Percentiles rank a stretch among this genome's conserved stretches.
These are phyloP conservation scores for Euphorbia schlechtendalii DNA, from an alignment of 441 rosid species.

Conservation along the genomic window DNA sequence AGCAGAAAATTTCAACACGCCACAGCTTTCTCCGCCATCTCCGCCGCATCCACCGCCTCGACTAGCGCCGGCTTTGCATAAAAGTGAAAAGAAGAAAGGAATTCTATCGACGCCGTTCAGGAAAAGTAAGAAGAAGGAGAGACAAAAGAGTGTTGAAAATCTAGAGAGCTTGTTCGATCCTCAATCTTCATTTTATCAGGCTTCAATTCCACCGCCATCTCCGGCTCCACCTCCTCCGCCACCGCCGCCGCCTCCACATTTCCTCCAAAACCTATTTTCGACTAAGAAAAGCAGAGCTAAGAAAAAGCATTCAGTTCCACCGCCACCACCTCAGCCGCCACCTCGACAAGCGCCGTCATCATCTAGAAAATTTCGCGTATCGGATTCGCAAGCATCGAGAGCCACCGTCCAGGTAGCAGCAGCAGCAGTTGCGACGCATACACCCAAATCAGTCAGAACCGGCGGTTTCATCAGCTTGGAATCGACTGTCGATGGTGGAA, in stretches of 20 bases:
- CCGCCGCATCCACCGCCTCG: slow-evolving; percentile 34
- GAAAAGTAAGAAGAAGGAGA: slow-evolving; percentile 54
- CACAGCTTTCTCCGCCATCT: slow-evolving; percentile 10
- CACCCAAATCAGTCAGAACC: slow-evolving; percentile 30
- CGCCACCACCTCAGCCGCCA: slow-evolving; percentile 34
- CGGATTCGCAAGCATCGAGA: slow-evolving; percentile 8
- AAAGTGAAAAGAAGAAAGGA: slow-evolving; percentile 48
- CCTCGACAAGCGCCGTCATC: slow-evolving; percentile 25
- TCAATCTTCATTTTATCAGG: slow-evolving; percentile 20
- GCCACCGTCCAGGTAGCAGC: slow-evolving; percentile 11
- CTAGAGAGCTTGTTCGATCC: slow-evolving; percentile 56
- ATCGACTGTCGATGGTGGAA: slow-evolving; percentile 27
- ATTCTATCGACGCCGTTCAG: slow-evolving; percentile 45
- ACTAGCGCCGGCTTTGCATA: slow-evolving; percentile 26
- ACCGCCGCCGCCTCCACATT: slow-evolving; percentile 53
- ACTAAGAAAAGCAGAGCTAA: slow-evolving; percentile 47
- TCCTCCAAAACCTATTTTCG: slow-evolving; percentile 48
- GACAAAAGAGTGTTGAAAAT: slow-evolving; percentile 78
- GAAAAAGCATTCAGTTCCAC: slow-evolving; percentile 21
- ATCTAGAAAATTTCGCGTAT: background rate
- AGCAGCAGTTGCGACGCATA: slow-evolving; percentile 22
- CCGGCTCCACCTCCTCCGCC: slow-evolving; percentile 34
- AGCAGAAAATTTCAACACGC: background rate
- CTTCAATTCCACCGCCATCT: slow-evolving; percentile 24
- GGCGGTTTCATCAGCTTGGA: slow-evolving; percentile 13